Evolutionary conservation across 805 yeast genomes (phyloP).

Genomic region (Torulaspora quercuum): DNA sequence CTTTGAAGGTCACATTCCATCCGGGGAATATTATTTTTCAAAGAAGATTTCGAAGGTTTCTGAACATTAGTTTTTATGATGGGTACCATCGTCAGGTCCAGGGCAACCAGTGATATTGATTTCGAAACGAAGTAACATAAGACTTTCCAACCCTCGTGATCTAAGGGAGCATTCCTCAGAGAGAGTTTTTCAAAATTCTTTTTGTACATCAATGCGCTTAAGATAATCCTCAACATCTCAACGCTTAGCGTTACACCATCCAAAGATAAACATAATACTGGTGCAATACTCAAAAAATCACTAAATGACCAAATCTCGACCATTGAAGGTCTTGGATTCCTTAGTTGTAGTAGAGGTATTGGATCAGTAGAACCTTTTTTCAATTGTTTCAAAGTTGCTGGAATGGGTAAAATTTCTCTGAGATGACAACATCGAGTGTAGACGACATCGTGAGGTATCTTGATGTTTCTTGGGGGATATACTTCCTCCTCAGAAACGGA

Average conservation of each 20-base stretch:
- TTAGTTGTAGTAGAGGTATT: constrained; percentile 66
- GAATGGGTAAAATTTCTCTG: constrained; percentile 87
- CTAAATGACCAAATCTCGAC: constrained; percentile 84
- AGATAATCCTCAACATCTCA: constrained; percentile 69
- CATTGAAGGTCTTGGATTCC: constrained; percentile 85
- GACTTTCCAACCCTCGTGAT: constrained; percentile 73
- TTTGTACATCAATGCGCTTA: constrained; percentile 62
- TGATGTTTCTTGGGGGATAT: constrained; percentile 32
- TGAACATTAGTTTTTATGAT: constrained; percentile 38
- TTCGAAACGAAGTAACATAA: constrained; percentile 74
- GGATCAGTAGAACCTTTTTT: constrained; percentile 76
- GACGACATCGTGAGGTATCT: constrained; percentile 58
- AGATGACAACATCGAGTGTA: constrained; percentile 92
- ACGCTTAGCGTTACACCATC: constrained; percentile 75
- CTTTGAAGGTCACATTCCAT: constrained; percentile 39
- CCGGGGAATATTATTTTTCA: constrained; percentile 31
- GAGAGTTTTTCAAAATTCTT: constrained; percentile 67
- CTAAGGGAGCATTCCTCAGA: constrained; percentile 73
- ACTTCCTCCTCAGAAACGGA: constrained; percentile 26
- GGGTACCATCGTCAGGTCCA: constrained; percentile 59
- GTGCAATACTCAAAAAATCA: constrained; percentile 83
- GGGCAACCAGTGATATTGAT: constrained; percentile 51
- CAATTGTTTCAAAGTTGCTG: constrained; percentile 80
- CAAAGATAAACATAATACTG: constrained; percentile 68
- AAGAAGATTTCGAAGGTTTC: constrained; percentile 38